phyloP scores from a whole-genome alignment of 805 yeast species.

The Lipomyces orientalis region DNA sequence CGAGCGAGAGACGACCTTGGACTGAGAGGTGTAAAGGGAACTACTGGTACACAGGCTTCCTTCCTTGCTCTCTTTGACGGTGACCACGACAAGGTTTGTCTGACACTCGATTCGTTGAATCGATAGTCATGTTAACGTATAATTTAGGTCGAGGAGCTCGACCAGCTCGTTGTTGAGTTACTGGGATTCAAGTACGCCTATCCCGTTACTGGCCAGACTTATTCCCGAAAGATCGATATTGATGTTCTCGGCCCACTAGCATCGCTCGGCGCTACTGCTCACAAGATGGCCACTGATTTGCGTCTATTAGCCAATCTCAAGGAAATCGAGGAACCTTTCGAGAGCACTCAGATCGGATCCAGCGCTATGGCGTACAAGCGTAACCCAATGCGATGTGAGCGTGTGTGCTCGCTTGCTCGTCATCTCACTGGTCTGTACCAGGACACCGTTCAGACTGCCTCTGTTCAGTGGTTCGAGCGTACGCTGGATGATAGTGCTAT shows the following conservation, averaged over 20 bases:
- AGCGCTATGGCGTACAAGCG: conserved; percentile 99
- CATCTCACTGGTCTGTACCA: conserved; percentile 89
- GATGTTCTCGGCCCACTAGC: conserved; percentile 92
- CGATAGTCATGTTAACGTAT: neutral
- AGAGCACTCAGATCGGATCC: conserved; percentile 97
- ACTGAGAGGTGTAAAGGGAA: conserved; percentile 97
- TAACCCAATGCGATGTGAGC: conserved; percentile 99
- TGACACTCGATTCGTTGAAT: neutral
- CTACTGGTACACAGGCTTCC: conserved; percentile 98
- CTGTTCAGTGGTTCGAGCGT: conserved; percentile 99
- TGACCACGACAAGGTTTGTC: conserved; percentile 74
- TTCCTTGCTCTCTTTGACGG: conserved; percentile 95
- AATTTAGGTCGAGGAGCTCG: conserved; percentile 75
- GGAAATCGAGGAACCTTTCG: conserved; percentile 98
- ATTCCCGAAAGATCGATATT: conserved; percentile 96
- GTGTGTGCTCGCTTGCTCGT: conserved; percentile 98
- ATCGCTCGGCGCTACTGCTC: conserved; percentile 94
- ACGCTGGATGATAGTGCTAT: conserved; percentile 98
- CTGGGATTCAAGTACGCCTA: conserved; percentile 93
- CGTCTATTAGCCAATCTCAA: conserved; percentile 94
- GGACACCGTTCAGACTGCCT: conserved; percentile 95
- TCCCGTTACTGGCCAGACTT: conserved; percentile 99
- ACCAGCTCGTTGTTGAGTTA: conserved; percentile 88
- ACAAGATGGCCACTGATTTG: conserved; percentile 96
- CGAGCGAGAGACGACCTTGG: conserved; percentile 98